Base-by-base conservation (phyloP, 805 yeast species). In the Ogataea wickerhamii region DNA sequence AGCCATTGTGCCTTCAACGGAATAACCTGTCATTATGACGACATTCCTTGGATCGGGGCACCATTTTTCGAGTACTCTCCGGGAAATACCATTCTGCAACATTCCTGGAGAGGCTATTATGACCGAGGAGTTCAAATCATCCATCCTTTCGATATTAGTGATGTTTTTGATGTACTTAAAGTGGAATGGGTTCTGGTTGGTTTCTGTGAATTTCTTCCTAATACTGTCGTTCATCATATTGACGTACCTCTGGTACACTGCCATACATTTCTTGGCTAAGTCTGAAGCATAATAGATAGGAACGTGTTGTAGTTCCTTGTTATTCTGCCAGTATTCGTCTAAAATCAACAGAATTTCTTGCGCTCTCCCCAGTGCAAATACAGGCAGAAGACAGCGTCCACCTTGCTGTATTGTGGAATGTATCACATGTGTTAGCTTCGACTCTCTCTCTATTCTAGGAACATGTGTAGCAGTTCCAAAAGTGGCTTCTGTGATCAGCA, bases 1-100 rank as follows among this genome's bases (percentile, higher is more conserved):
- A 0, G 98, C 99, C 87, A 93, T 78, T 0, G 98, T 93, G 14
- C 99, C 99, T 57, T 93, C 99, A 6, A 93, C 95, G 5, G 98
- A 89, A 61, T 93, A 93, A 67, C 99, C 99, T 0, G 99, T 93
- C 58, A 93, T 63, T 17, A 93, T 75, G 18, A 88, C 80, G 2
- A 94, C 70, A 52, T 93, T 93, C 54, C 87, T 82, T 3, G 94
- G 84, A 53, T 93, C 98, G 0, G 99, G 98, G 4, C 95, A 89
- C 99, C 99, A 93, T 59, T 83, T 78, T 56, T 93, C 99, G 20
- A 93, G 70, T 16, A 93, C 68, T 51, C 85, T 93, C 51, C 99
- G 72, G 0, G 97, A 87, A 3, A 89, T 81, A 45, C 99, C 99
- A 58, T 85, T 89, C 60, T 91, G 98, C 34, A 93, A 69, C 99